phyloP scores from a whole-genome alignment of 2,329 filamentous ascomycete genomes.

The Ophiosphaerella korrae region DNA sequence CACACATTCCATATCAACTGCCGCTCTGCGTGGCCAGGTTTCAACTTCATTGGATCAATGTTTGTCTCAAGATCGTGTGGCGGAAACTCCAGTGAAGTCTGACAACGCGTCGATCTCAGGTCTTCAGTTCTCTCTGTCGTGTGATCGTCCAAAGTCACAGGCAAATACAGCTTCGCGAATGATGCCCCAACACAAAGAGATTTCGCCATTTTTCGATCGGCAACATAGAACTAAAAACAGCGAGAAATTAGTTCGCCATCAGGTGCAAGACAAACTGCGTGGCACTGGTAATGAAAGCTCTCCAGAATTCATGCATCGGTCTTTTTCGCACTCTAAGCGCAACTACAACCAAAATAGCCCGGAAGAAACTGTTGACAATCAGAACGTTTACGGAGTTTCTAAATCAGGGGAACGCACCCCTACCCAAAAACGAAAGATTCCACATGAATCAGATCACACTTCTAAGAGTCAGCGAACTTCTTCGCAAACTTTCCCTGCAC shows the following conservation, averaged over 20 bases:
- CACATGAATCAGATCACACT: neutral
- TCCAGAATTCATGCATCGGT: neutral
- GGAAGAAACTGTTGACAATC: neutral
- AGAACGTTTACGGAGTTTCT: neutral
- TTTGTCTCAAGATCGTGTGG: neutral
- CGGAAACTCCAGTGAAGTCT: neutral
- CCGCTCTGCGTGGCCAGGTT: neutral
- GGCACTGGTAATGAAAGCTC: neutral
- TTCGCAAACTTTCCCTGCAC: neutral
- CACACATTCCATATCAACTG: neutral
- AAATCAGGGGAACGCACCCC: neutral
- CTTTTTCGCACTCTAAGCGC: constrained; percentile 1
- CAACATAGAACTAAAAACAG: neutral
- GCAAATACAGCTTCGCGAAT: constrained; percentile 42
- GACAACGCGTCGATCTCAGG: constrained; percentile 1
- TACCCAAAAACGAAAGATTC: constrained; percentile 17
- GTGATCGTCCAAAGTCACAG: constrained; percentile 32
- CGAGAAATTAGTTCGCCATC: neutral
- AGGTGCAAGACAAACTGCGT: neutral
- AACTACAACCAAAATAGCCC: constrained; percentile 1
- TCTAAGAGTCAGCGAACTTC: constrained; percentile 15
- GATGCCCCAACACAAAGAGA: constrained; percentile 15
- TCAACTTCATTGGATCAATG: too few relatives aligned
- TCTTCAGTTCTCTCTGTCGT: constrained; percentile 10
- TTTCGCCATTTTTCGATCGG: neutral